Evolutionary conservation across 257 asterid species (phyloP), one percentile per base, ranked within the genome.

Genomic region (Primulina eburnea): DNA sequence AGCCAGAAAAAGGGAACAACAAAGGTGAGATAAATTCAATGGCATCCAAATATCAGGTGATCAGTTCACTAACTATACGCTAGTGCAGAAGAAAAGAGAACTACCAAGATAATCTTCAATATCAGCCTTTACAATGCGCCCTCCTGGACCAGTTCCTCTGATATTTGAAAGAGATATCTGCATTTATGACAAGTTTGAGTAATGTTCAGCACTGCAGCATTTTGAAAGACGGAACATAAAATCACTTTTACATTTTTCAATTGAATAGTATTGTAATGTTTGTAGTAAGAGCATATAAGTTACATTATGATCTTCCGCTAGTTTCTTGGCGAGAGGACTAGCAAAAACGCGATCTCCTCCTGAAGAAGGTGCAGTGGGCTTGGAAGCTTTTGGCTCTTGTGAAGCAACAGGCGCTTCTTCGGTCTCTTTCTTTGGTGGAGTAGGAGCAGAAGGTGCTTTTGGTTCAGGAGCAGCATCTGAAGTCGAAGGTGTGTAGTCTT

Each of bases 121-220:
- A 60, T 90, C 99, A 71, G 96, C 97, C 85, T 93, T 93, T 79
- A 93, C 96, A 69, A 93, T 85, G 76, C 85, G 87, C 17, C 99
- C 97, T 73, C 89, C 97, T 32, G 96, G 92, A 82, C 99, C 99
- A 68, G 97, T 90, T 79, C 99, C 99, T 84, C 86, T 87, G 78
- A 93, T 77, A 77, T 70, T 79, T 75, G 92, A 82, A 73, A 93
- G 88, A 68, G 96, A 53, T 74, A 93, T 85, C 99, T 93, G 83
- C 60, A 75, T 73, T 64, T 55, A 71, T 71, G 79, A 65, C 32
- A 71, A 67, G n/a, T 3, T 7, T 28, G 52, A 17, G 43, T 60
- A 21, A 55, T 57, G 30, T 62, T 67, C 61, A 12, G 64, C 60
- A 20, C 53, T 35, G 60, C n/a, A 62, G 6, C 38, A 68, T 65